A percentile compares a stretch with the other conserved stretches of the same genome.
Conservation (phyloP, 176 grass and related monocot species). For the Melocanna baccifera region DNA sequence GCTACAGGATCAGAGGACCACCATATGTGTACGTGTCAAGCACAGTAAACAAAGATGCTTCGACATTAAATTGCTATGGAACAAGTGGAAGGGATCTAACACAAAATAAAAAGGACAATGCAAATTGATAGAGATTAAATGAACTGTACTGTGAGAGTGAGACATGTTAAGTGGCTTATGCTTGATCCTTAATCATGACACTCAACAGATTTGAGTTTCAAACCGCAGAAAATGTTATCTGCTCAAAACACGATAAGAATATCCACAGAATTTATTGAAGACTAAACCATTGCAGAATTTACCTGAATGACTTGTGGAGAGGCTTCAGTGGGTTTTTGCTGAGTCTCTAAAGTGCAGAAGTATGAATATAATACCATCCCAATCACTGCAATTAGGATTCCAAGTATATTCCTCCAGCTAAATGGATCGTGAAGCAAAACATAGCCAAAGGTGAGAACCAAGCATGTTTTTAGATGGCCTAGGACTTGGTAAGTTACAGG, state of each 20-base stretch:
- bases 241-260: not conserved
- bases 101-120: not conserved
- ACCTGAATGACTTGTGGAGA: slow-evolving; percentile 77
- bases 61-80: not conserved
- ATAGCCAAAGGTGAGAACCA: slow-evolving; percentile 92
- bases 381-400: slow-evolving; percentile 86
- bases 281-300: slow-evolving; percentile 6
- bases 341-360: slow-evolving; percentile 67
- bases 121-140: not conserved
- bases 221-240: not conserved
- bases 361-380: slow-evolving; percentile 93
- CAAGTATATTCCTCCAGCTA: slow-evolving; percentile 97
- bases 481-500: slow-evolving; percentile 98
- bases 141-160: not conserved
- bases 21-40: not conserved
- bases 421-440: slow-evolving; percentile 95
- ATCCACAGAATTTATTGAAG: not conserved
- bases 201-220: not conserved
- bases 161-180: not conserved
- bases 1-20: not conserved
- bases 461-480: slow-evolving; percentile 95
- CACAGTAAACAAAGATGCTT: not conserved
- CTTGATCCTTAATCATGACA: not conserved
- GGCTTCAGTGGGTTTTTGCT: slow-evolving; percentile 65
- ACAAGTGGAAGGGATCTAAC: not conserved